phyloP scores from a whole-genome alignment of 257 asterid genomes.

The Solanum sparsipilum region DNA sequence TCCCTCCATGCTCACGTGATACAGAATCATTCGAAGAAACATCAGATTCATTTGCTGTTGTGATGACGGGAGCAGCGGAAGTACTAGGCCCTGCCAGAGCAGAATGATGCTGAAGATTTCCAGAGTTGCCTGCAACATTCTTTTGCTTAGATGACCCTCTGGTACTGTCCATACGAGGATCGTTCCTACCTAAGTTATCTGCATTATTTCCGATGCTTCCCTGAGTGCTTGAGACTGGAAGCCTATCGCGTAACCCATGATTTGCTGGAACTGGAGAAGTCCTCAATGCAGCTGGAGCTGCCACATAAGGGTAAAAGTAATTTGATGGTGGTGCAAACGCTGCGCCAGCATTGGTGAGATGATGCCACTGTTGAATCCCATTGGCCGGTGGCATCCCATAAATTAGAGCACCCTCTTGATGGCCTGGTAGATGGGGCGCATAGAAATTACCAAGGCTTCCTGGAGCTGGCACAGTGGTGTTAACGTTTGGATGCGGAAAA shows the following conservation, averaged over 20 bases:
- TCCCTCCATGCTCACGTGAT: constrained; percentile 22
- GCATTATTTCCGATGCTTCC: constrained; percentile 16
- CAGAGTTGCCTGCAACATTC: constrained; percentile 31
- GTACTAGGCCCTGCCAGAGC: constrained; percentile 51
- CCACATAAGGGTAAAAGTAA: constrained; percentile 48
- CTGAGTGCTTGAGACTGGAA: constrained; percentile 22
- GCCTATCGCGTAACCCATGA: constrained; percentile 37
- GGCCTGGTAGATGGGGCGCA: constrained; percentile 45
- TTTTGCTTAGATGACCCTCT: constrained; percentile 51
- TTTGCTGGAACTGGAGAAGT: constrained; percentile 44
- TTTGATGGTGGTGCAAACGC: constrained; percentile 35
- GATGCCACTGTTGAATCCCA: constrained; percentile 37
- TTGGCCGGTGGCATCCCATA: constrained; percentile 42
- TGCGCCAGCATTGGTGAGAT: constrained; percentile 20
- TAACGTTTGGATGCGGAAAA: constrained; percentile 41
- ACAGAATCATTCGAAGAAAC: constrained; percentile 14
- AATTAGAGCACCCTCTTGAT: constrained; percentile 33
- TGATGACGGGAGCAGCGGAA: constrained; percentile 25
- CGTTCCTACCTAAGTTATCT: constrained; percentile 25
- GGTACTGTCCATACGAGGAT: constrained; percentile 32
- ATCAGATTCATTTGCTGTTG: constrained; percentile 28
- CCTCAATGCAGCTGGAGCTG: constrained; percentile 39
- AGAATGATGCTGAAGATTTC: constrained; percentile 18
- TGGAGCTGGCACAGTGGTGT: constrained; percentile 26
- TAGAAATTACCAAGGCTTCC: constrained; percentile 27